Conservation (phyloP, 1,139 yeast species). For the Kurtzmaniella natalensis region DNA sequence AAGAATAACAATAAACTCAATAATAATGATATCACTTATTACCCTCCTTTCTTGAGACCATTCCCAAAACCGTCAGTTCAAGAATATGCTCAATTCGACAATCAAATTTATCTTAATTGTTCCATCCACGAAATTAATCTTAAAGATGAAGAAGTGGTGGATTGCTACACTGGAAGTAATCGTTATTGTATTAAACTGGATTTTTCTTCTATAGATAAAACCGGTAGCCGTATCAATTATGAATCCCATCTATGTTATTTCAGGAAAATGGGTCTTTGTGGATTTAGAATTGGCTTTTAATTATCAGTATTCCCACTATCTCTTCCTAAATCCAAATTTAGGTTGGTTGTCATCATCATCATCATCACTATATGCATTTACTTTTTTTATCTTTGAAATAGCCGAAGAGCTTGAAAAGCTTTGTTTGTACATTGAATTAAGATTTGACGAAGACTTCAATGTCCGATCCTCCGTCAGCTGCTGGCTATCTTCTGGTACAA, state of each 20-base stretch:
- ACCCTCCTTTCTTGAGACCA: slow-evolving; percentile 6
- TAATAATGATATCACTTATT: too few species aligned
- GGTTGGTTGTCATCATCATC: slow-evolving; percentile 35
- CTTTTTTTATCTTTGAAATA: too few species aligned
- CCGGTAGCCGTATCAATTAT: slow-evolving; percentile 15
- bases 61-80: slow-evolving; percentile 12
- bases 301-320: too few species aligned
- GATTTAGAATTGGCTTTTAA: slow-evolving; percentile 17
- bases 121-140: slow-evolving; percentile 26
- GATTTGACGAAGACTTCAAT: too few species aligned
- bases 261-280: slow-evolving; percentile 45
- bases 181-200: slow-evolving; percentile 33
- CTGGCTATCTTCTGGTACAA: slow-evolving; percentile 21
- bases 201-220: slow-evolving; percentile 15
- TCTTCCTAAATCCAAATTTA: slow-evolving; percentile 30
- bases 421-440: too few species aligned
- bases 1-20: neutral
- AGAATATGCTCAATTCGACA: slow-evolving; percentile 35
- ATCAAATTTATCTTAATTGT: slow-evolving; percentile 44
- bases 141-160: slow-evolving; percentile 24
- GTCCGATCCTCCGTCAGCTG: too few species aligned
- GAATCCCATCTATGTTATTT: slow-evolving; percentile 46
- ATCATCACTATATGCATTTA: slow-evolving; percentile 27
- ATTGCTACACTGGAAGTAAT: slow-evolving; percentile 29
- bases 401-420: too few species aligned